phyloP scores from a whole-genome alignment of 345 rosid genomes.

The Melaleuca alternifolia region DNA sequence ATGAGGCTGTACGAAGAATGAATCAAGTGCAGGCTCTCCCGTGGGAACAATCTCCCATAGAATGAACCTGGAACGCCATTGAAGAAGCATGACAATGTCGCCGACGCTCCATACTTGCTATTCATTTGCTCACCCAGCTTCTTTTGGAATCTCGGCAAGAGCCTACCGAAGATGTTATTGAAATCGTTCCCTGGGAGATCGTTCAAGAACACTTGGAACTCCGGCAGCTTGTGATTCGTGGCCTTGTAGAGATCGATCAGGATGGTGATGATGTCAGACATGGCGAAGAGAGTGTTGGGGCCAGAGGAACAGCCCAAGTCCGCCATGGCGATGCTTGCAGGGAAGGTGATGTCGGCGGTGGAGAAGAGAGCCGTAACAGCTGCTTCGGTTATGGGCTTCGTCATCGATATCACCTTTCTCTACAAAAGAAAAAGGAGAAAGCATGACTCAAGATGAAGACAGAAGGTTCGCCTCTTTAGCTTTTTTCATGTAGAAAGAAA shows the following conservation, averaged over 20 bases:
- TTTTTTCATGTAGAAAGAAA: not conserved
- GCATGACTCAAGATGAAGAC: not conserved
- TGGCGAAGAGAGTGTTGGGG: not conserved
- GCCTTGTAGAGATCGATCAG: conserved; percentile 2
- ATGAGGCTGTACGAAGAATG: conserved; percentile 39
- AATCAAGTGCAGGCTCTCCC: conserved; percentile 20
- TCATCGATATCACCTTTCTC: not conserved
- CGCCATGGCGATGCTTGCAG: not conserved
- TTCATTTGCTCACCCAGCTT: not conserved
- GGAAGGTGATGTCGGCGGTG: not conserved
- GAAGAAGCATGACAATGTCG: not conserved
- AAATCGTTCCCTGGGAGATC: conserved; percentile 50
- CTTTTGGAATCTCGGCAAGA: not conserved
- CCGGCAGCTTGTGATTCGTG: conserved; percentile 11
- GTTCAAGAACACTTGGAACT: conserved; percentile 36
- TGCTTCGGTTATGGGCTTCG: not conserved
- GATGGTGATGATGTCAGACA: conserved; percentile 2
- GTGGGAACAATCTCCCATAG: conserved; percentile 38
- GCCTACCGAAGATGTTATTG: not conserved
- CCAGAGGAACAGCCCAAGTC: not conserved
- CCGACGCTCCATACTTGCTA: not conserved
- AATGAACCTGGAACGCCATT: conserved; percentile 37
- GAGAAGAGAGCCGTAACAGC: not conserved
- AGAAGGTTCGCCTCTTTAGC: not conserved
- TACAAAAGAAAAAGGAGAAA: not conserved